Evolutionary conservation across 805 yeast genomes (phyloP).

Genomic region (Starmera amethionina): DNA sequence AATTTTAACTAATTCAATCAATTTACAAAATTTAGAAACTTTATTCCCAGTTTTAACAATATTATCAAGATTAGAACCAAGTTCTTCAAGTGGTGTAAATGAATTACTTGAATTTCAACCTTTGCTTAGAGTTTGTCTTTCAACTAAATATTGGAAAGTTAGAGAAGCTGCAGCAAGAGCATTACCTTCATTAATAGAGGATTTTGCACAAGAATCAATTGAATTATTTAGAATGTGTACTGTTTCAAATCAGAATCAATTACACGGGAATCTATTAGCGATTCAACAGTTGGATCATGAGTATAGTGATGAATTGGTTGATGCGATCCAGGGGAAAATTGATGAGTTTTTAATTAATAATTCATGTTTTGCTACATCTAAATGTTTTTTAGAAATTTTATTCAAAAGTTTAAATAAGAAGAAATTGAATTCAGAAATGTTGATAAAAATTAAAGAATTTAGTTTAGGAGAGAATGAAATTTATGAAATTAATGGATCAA

Average conservation of each 20-base stretch:
- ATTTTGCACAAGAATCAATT: constrained; percentile 20
- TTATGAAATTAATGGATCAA: constrained; percentile 34
- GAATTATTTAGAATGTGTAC: constrained; percentile 16
- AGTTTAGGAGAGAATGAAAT: constrained; percentile 22
- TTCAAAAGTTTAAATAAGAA: constrained; percentile 4
- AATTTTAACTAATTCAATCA: constrained; percentile 26
- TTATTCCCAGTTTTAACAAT: constrained; percentile 71
- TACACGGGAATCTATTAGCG: constrained; percentile 55
- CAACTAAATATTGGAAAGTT: constrained; percentile 63
- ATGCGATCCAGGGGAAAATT: constrained; percentile 3
- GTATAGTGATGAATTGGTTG: constrained; percentile 3
- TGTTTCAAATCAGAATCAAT: constrained; percentile 27
- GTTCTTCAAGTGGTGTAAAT: constrained; percentile 43
- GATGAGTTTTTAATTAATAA: constrained; percentile 12
- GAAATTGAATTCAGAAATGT: constrained; percentile 2
- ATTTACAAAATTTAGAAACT: constrained; percentile 36
- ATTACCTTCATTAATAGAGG: constrained; percentile 38
- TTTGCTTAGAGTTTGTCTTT: constrained; percentile 37
- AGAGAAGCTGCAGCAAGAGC: constrained; percentile 82
- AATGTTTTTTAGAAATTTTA: constrained; percentile 22
- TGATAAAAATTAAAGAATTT: constrained; percentile 23
- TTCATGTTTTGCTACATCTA: constrained; percentile 23
- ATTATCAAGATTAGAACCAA: constrained; percentile 56
- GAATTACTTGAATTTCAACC: constrained; percentile 34
- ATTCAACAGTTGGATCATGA: constrained; percentile 23